Percentiles rank a stretch among this genome's conserved stretches.
Evolutionary conservation across 176 grass and related monocot genomes (phyloP).

Genomic region (Otatea glauca): DNA sequence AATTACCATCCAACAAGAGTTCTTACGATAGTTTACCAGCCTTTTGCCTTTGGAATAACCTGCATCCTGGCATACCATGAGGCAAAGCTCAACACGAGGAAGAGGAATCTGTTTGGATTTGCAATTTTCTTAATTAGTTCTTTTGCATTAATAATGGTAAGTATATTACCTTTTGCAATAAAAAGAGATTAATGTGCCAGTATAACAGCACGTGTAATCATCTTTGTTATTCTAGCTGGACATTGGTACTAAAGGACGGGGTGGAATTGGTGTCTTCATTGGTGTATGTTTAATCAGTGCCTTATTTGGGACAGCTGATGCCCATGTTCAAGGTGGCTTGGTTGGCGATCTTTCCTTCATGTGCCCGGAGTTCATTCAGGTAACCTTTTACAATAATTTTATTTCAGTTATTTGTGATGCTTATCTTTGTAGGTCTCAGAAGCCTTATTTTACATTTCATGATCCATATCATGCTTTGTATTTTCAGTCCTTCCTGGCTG

Average conservation of each 20-base stretch:
- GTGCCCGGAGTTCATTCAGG: conserved; percentile 94
- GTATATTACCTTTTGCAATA: conserved; percentile 20
- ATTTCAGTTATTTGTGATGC: conserved; percentile 28
- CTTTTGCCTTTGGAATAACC: conserved; percentile 75
- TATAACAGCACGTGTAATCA: conserved; percentile 27
- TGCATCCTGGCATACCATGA: conserved; percentile 63
- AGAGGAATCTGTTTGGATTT: conserved; percentile 67
- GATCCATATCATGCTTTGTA: conserved; percentile 22
- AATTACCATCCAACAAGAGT: conserved; percentile 67
- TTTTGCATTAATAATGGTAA: conserved; percentile 66
- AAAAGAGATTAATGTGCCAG: not conserved
- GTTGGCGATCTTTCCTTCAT: conserved; percentile 95
- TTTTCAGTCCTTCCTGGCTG: conserved; percentile 67
- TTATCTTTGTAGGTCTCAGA: conserved; percentile 28
- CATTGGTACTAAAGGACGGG: conserved; percentile 79
- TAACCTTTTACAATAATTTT: conserved; percentile 30
- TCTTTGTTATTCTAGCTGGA: conserved; percentile 67
- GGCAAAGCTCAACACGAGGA: conserved; percentile 78
- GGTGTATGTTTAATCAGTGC: conserved; percentile 84
- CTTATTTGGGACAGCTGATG: conserved; percentile 88
- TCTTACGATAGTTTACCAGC: conserved; percentile 68
- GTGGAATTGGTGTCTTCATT: conserved; percentile 74
- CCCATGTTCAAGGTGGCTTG: conserved; percentile 83
- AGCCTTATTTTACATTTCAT: conserved; percentile 21
- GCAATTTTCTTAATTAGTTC: conserved; percentile 72